A percentile compares a stretch with the other conserved stretches of the same genome.
Evolutionary conservation across 2,329 filamentous ascomycete genomes (phyloP).

Genomic region (Endocalyx cinctus): DNA sequence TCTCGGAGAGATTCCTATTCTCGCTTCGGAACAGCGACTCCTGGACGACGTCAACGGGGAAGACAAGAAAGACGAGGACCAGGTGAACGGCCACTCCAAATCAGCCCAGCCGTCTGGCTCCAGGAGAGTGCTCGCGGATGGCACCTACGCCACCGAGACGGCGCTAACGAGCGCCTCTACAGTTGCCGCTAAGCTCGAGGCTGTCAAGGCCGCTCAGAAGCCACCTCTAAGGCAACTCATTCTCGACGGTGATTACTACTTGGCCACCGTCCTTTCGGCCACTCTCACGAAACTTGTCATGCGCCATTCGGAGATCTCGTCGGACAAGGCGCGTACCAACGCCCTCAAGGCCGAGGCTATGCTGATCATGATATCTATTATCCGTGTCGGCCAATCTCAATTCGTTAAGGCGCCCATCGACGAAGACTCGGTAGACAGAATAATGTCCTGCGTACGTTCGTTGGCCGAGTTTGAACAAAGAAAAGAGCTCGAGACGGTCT

Average conservation of each 20-base stretch:
- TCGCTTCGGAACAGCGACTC: conserved; percentile 88
- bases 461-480: conserved; percentile 84
- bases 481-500: conserved; percentile 87
- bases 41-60: conserved; percentile 78
- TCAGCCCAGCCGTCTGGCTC: conserved; percentile 74
- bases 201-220: conserved; percentile 95
- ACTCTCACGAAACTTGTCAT: conserved; percentile 97
- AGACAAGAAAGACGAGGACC: conserved; percentile 54
- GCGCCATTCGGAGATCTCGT: conserved; percentile 90
- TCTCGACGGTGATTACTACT: conserved; percentile 93
- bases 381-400: conserved; percentile 96
- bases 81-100: conserved; percentile 78
- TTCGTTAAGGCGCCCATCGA: conserved; percentile 97
- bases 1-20: conserved; percentile 92
- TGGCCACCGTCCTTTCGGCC: conserved; percentile 90
- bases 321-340: conserved; percentile 82
- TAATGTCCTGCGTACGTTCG: conserved; percentile 95
- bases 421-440: conserved; percentile 95
- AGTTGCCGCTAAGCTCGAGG: conserved; percentile 85
- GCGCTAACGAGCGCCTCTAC: conserved; percentile 91
- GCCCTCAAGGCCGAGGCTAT: conserved; percentile 94
- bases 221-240: conserved; percentile 92
- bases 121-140: conserved; percentile 87
- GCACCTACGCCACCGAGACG: conserved; percentile 95
- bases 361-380: conserved; percentile 99